Conservation (phyloP, 208 protist genomes). For the Tetramitus jugosus region DNA sequence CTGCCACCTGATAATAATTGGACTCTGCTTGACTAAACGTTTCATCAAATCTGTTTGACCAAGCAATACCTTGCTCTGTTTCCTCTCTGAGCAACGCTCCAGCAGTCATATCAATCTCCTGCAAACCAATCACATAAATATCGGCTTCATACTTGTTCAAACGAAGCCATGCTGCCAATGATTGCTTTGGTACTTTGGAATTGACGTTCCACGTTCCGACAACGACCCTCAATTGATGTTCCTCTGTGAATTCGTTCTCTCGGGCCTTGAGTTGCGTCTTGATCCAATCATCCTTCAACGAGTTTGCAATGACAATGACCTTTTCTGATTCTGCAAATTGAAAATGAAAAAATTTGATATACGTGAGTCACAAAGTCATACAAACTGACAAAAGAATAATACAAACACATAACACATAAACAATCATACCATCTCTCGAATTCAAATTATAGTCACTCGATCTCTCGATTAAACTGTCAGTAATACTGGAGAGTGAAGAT, state of each 20-base stretch:
- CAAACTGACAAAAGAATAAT: no score
- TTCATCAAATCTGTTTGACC: not conserved
- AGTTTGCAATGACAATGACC: no score
- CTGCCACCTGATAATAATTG: not conserved
- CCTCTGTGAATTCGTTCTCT: constrained; percentile 9
- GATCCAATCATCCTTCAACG: constrained; percentile 15
- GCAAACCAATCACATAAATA: constrained; percentile 13
- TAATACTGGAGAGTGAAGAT: no score
- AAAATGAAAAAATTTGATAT: no score
- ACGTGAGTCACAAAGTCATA: no score
- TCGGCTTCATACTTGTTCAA: not conserved
- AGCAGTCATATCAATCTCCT: constrained; percentile 22
- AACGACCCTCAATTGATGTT: not conserved
- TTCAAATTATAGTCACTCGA: no score
- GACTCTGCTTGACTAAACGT: not conserved
- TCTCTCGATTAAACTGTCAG: no score
- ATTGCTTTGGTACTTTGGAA: not conserved
- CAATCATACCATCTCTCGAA: no score
- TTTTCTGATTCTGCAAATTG: no score
- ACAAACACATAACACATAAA: no score
- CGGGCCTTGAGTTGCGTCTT: not conserved
- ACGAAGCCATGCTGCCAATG: not conserved
- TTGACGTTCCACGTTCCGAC: constrained; percentile 21
- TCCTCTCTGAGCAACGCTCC: not conserved
- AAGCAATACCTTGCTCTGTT: not conserved